Conservation (phyloP, 441 rosid genomes). For the Populus hybrid region DNA sequence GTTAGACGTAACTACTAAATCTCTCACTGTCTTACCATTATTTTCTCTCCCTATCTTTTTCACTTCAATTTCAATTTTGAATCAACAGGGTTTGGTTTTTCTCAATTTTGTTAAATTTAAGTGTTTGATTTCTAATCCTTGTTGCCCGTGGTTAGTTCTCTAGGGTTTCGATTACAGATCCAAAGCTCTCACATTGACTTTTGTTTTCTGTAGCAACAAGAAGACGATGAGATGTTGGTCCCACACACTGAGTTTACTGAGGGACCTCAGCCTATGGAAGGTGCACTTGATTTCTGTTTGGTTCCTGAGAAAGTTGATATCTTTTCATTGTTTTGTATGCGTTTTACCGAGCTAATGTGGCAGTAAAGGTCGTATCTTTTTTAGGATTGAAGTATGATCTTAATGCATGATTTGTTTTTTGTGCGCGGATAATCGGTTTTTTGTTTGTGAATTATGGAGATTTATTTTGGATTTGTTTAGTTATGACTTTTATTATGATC, state of each 20-base stretch:
- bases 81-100: not conserved
- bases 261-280: conserved; percentile 94
- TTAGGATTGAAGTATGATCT: not conserved
- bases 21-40: conserved; percentile 2
- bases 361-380: not conserved
- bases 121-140: conserved; percentile 9
- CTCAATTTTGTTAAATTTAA: conserved; percentile 2
- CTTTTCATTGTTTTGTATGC: conserved; percentile 7
- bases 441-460: conserved; percentile 1
- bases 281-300: conserved; percentile 23
- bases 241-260: conserved; percentile 72
- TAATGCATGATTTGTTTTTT: not conserved
- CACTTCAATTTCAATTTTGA: conserved; percentile 10
- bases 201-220: conserved; percentile 52
- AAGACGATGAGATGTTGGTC: conserved; percentile 92
- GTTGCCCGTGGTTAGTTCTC: not conserved
- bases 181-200: conserved; percentile 24
- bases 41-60: not conserved
- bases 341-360: not conserved
- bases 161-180: conserved; percentile 44
- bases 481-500: conserved; percentile 15
- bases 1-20: conserved; percentile 46
- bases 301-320: too few relatives aligned
- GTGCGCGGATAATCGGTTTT: not conserved
- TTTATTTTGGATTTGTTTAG: conserved; percentile 21